A percentile compares a stretch with the other conserved stretches of the same genome.
phyloP scores from a whole-genome alignment of 306 rosid species.

The Quercus bicolor region DNA sequence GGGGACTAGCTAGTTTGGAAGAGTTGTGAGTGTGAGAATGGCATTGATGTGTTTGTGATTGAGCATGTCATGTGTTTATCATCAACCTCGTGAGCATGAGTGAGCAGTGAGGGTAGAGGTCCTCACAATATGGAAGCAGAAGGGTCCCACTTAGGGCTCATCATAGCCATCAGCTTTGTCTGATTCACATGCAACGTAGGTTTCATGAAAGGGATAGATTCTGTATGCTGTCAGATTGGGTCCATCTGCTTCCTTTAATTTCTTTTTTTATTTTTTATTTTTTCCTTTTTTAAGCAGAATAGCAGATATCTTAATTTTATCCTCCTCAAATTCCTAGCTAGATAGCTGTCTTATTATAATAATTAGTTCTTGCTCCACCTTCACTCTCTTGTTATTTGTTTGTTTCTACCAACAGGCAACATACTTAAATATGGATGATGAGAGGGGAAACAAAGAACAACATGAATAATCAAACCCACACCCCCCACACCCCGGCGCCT shows the following conservation, averaged over 20 bases:
- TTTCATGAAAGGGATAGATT: conserved; percentile 42
- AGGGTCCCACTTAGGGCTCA: conserved; percentile 35
- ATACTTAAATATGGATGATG: no score
- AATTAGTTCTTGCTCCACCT: no score
- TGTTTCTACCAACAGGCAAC: no score
- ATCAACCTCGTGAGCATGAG: conserved; percentile 8
- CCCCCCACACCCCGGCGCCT: accelerated
- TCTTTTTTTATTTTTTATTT: neutral
- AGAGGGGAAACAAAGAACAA: no score
- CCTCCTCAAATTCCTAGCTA: no score
- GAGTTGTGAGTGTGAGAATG: neutral
- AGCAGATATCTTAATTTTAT: no score
- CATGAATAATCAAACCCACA: no score
- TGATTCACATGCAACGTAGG: conserved; percentile 39
- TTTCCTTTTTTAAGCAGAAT: no score
- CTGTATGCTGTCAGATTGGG: conserved; percentile 13
- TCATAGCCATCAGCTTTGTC: conserved; percentile 49
- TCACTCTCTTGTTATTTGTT: no score
- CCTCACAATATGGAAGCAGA: conserved; percentile 29
- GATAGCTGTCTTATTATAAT: no score
- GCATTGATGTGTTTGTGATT: conserved; percentile 10
- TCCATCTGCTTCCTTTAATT: conserved; percentile 35
- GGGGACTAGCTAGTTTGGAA: neutral
- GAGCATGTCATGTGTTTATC: conserved; percentile 36
- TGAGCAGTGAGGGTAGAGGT: neutral